Evolutionary conservation across 2,329 filamentous ascomycete genomes (phyloP).

Genomic region (Amauroascus niger): DNA sequence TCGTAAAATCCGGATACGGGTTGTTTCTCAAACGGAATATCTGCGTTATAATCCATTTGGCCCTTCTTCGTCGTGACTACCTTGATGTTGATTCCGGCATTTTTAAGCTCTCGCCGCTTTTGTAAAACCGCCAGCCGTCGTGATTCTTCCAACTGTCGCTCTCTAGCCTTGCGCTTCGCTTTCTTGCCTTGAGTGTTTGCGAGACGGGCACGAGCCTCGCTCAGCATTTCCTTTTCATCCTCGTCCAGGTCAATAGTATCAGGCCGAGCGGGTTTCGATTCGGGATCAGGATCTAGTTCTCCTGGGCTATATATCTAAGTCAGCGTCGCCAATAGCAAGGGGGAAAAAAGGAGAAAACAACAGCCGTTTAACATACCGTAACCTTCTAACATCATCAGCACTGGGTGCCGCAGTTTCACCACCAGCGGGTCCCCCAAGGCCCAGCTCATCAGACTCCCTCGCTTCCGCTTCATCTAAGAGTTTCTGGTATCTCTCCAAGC

Average conservation of each 20-base stretch:
- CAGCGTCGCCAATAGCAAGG: neutral
- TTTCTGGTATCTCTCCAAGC: slow-evolving; percentile 92
- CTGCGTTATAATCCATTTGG: slow-evolving; percentile 99
- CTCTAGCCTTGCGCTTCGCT: slow-evolving; percentile 92
- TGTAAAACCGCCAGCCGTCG: slow-evolving; percentile 80
- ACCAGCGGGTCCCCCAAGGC: slow-evolving; percentile 73
- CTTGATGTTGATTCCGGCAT: slow-evolving; percentile 96
- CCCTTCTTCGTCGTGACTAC: slow-evolving; percentile 83
- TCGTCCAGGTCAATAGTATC: slow-evolving; percentile 98
- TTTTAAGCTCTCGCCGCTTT: slow-evolving; percentile 93
- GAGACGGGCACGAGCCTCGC: slow-evolving; percentile 87
- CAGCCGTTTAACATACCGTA: slow-evolving; percentile 45
- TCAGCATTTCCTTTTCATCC: slow-evolving; percentile 99
- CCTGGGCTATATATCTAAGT: slow-evolving; percentile 52
- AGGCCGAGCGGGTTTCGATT: slow-evolving; percentile 87
- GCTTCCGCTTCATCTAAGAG: slow-evolving; percentile 92
- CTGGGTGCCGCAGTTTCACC: slow-evolving; percentile 79
- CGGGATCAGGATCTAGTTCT: slow-evolving; percentile 93
- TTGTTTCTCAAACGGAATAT: slow-evolving; percentile 94
- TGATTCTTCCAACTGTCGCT: slow-evolving; percentile 91
- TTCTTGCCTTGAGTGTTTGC: slow-evolving; percentile 99
- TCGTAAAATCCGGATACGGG: slow-evolving; percentile 86
- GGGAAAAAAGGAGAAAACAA: slow-evolving; percentile 10
- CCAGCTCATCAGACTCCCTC: slow-evolving; percentile 68
- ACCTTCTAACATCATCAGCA: slow-evolving; percentile 79